Conservation (phyloP, 106 monocot genomes). For the Triglochin maritima region DNA sequence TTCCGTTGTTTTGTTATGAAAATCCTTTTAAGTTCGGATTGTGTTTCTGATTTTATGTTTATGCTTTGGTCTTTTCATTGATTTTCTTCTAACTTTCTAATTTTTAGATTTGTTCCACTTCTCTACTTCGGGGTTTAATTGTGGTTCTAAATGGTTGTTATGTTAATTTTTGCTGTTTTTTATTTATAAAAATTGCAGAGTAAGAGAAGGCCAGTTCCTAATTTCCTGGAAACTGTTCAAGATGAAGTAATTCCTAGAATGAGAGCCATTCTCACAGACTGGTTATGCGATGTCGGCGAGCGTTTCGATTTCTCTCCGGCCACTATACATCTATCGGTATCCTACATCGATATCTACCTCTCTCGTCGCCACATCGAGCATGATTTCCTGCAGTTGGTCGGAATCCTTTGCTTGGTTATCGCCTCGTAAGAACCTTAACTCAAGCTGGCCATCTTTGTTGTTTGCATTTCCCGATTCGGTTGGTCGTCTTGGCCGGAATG, state of each 20-base stretch:
- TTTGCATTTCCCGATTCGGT: too few relatives aligned
- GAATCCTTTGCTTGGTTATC: constrained; percentile 65
- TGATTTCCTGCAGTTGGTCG: constrained; percentile 67
- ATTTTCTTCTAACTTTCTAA: too few relatives aligned
- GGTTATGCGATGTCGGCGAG: constrained; percentile 71
- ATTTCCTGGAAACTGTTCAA: constrained; percentile 47
- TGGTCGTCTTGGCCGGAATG: too few relatives aligned
- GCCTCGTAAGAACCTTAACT: constrained; percentile 24
- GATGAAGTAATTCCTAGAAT: constrained; percentile 52
- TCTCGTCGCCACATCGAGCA: constrained; percentile 32
- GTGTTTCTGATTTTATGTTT: too few relatives aligned
- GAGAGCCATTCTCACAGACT: constrained; percentile 64
- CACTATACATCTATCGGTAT: constrained; percentile 38
- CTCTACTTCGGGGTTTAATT: too few relatives aligned
- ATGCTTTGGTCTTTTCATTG: too few relatives aligned
- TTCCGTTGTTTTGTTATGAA: too few relatives aligned
- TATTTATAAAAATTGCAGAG: background rate
- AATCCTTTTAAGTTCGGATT: too few relatives aligned
- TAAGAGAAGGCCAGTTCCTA: constrained; percentile 24
- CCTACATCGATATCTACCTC: constrained; percentile 44
- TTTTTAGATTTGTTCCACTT: too few relatives aligned
- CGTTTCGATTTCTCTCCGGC: constrained; percentile 52
- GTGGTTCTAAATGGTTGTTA: too few relatives aligned
- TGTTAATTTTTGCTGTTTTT: too few relatives aligned
- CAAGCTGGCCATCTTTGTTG: background rate